Conservation (phyloP, 192 early-diverging fungal genomes). For the Entomortierella beljakovae region DNA sequence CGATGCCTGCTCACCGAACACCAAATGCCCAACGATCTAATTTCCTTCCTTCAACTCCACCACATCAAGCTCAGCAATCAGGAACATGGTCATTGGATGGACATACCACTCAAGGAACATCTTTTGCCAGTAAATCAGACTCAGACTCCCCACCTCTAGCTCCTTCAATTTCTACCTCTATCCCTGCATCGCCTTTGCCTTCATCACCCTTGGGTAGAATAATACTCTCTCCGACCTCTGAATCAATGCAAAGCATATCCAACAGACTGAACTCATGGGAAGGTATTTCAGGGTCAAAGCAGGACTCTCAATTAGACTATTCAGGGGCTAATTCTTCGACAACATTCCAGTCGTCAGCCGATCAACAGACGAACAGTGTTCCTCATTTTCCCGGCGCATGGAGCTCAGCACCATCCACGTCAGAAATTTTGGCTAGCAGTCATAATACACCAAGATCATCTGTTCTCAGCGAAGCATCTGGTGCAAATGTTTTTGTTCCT, state of each 20-base stretch:
- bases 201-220: slow-evolving; percentile 24
- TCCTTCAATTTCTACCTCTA: slow-evolving; percentile 3
- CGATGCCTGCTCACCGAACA: not conserved
- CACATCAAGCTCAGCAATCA: not conserved
- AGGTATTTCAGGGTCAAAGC: slow-evolving; percentile 13
- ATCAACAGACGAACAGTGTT: not conserved
- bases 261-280: slow-evolving; percentile 40
- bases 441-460: not conserved
- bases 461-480: not conserved
- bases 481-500: not conserved
- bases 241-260: slow-evolving; percentile 27
- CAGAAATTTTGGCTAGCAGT: slow-evolving; percentile 2
- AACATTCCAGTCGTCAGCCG: not conserved
- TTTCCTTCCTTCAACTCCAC: not conserved
- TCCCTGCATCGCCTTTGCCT: slow-evolving; percentile 18
- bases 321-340: slow-evolving; percentile 1
- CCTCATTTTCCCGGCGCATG: slow-evolving; percentile 5
- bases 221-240: slow-evolving; percentile 34
- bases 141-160: slow-evolving; percentile 9
- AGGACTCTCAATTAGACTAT: not conserved
- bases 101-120: not conserved
- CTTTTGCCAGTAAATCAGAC: slow-evolving; percentile 2
- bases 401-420: slow-evolving; percentile 13
- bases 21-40: not conserved
- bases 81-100: not conserved